Evolutionary conservation across 2,329 filamentous ascomycete species (phyloP).

Genomic region (Paramyrothecium sp.): DNA sequence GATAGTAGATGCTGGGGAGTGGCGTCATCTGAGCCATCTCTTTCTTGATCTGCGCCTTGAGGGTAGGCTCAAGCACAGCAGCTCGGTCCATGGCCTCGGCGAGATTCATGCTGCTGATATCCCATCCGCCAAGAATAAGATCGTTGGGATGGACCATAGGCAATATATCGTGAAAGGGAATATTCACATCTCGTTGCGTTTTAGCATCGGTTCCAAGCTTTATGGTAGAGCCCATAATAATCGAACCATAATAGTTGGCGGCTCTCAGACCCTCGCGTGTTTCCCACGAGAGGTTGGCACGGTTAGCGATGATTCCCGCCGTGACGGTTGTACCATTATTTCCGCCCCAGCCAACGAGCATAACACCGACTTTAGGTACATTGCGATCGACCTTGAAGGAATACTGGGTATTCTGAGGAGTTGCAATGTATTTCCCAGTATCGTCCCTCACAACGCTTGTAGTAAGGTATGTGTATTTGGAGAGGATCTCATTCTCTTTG

Average conservation of each 20-base stretch:
- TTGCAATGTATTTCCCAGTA: constrained; percentile 77
- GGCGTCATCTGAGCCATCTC: constrained; percentile 89
- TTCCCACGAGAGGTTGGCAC: constrained; percentile 82
- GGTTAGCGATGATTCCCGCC: constrained; percentile 95
- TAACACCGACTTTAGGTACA: constrained; percentile 90
- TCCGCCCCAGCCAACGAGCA: constrained; percentile 96
- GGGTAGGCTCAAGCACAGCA: constrained; percentile 88
- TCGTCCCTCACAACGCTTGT: constrained; percentile 73
- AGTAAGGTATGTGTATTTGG: constrained; percentile 95
- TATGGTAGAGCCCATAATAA: constrained; percentile 95
- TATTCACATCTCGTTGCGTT: constrained; percentile 87
- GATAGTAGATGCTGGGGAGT: constrained; percentile 95
- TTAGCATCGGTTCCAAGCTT: constrained; percentile 88
- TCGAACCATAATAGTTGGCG: constrained; percentile 97
- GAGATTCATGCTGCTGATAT: constrained; percentile 89
- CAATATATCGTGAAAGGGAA: constrained; percentile 90
- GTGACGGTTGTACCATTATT: constrained; percentile 99
- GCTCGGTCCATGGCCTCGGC: constrained; percentile 94
- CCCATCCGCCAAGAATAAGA: constrained; percentile 93
- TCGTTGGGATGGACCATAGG: constrained; percentile 98
- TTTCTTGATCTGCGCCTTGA: constrained; percentile 88
- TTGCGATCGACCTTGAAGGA: constrained; percentile 97
- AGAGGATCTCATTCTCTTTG: constrained; percentile 82
- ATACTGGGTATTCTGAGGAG: constrained; percentile 85
- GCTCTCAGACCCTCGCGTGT: constrained; percentile 83